Percentiles rank a stretch among this genome's conserved stretches.
phyloP scores from a whole-genome alignment of 805 yeast species.

The Pichia nakasei region DNA sequence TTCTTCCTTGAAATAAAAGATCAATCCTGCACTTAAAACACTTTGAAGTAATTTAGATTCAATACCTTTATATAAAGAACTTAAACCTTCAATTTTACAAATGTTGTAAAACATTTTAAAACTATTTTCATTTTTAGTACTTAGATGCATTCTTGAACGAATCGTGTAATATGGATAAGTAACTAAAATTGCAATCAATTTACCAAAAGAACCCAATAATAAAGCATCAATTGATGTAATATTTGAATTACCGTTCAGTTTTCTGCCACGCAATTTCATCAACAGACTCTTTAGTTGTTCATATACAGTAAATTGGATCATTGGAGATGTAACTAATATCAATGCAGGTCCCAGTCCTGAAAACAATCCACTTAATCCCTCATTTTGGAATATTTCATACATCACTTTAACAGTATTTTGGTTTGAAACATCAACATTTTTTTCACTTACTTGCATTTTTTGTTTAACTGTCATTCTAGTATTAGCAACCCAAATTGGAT shows the following conservation, averaged over 20 bases:
- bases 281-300: slow-evolving; percentile 74
- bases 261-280: slow-evolving; percentile 26
- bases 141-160: slow-evolving; percentile 80
- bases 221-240: slow-evolving; percentile 72
- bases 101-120: slow-evolving; percentile 48
- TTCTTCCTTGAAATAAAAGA: slow-evolving; percentile 87
- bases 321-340: slow-evolving; percentile 78
- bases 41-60: slow-evolving; percentile 73
- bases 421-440: too few relatives aligned
- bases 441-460: too few relatives aligned
- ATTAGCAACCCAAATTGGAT: slow-evolving; percentile 93
- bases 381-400: slow-evolving; percentile 53
- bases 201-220: slow-evolving; percentile 81
- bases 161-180: slow-evolving; percentile 91
- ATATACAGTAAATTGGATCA: slow-evolving; percentile 84
- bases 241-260: slow-evolving; percentile 25
- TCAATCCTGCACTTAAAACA: slow-evolving; percentile 79
- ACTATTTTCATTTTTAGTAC: slow-evolving; percentile 23
- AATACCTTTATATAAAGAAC: slow-evolving; percentile 75
- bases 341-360: slow-evolving; percentile 86
- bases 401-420: slow-evolving; percentile 51
- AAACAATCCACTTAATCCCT: slow-evolving; percentile 66
- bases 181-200: slow-evolving; percentile 76
- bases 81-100: slow-evolving; percentile 59
- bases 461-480: slow-evolving; percentile 70